Percentiles rank a stretch among this genome's conserved stretches.
phyloP scores from a whole-genome alignment of 345 rosid species.

The Moricandia arvensis region DNA sequence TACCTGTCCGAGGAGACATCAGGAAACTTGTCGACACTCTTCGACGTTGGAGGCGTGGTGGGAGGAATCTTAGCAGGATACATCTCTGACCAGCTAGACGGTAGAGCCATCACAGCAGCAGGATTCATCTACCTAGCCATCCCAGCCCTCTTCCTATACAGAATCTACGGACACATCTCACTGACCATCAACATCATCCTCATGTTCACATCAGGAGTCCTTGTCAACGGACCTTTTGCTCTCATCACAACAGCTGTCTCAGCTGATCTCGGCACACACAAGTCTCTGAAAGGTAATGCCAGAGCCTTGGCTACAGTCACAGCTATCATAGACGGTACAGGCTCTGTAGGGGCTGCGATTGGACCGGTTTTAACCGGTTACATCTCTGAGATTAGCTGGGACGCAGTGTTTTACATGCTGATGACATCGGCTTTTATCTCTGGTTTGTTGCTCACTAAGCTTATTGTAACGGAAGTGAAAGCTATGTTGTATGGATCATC shows the following conservation, averaged over 20 bases:
- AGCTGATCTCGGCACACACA: slow-evolving; percentile 91
- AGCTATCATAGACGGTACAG: slow-evolving; percentile 96
- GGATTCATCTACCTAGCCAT: slow-evolving; percentile 88
- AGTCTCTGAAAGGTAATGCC: slow-evolving; percentile 82
- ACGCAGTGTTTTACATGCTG: slow-evolving; percentile 81
- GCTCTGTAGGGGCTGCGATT: slow-evolving; percentile 92
- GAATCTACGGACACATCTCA: slow-evolving; percentile 73
- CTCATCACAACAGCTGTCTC: slow-evolving; percentile 98
- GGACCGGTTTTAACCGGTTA: slow-evolving; percentile 92
- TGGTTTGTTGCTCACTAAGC: slow-evolving; percentile 77
- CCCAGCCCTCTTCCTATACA: slow-evolving; percentile 83
- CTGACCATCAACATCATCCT: slow-evolving; percentile 56
- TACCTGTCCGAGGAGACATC: slow-evolving; percentile 71
- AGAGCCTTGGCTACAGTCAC: slow-evolving; percentile 94
- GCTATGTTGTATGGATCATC: slow-evolving; percentile 50
- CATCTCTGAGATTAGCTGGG: slow-evolving; percentile 84
- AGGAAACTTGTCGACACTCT: slow-evolving; percentile 81
- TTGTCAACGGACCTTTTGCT: slow-evolving; percentile 90
- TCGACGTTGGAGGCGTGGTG: slow-evolving; percentile 92
- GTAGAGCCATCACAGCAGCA: slow-evolving; percentile 92
- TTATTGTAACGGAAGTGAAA: slow-evolving; percentile 66
- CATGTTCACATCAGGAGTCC: slow-evolving; percentile 77
- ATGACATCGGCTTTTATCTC: slow-evolving; percentile 86
- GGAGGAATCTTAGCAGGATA: slow-evolving; percentile 94
- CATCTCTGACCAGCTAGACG: slow-evolving; percentile 72